A percentile compares a stretch with the other conserved stretches of the same genome.
Conservation (phyloP, 2,329 filamentous ascomycete species). For the Cytospora paraplurivora region DNA sequence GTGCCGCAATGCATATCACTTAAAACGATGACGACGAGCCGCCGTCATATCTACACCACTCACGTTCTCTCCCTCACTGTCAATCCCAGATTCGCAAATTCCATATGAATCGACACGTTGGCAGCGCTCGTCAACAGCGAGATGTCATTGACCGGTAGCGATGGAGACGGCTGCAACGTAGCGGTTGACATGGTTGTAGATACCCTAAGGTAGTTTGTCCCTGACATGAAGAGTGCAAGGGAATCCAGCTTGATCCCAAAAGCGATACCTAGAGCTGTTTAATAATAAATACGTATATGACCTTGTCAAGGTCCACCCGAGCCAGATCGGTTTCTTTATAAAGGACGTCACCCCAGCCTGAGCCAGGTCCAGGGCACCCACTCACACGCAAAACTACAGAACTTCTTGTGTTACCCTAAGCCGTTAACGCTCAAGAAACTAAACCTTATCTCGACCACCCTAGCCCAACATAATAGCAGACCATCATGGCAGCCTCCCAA, state of each 20-base stretch:
- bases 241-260: background rate
- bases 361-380: background rate
- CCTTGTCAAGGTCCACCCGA: background rate
- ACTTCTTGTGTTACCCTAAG: background rate
- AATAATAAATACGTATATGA: background rate
- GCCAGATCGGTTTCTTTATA: background rate
- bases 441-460: background rate
- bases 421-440: background rate
- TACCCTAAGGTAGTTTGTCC: no score
- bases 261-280: background rate
- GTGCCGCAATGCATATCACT: background rate
- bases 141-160: background rate
- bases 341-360: background rate
- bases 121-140: background rate
- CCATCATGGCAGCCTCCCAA: slow-evolving; percentile 60
- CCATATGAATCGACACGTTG: no score
- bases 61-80: background rate
- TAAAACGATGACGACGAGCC: slow-evolving; percentile 1
- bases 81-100: background rate
- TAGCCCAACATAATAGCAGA: background rate
- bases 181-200: background rate
- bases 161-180: background rate
- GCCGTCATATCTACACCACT: slow-evolving; percentile 1
- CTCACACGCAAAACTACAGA: background rate
- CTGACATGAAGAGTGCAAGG: no score